These are phyloP conservation scores for Camellia lanceoleosa DNA, from an alignment of 148 eudicot species.

Conservation along the genomic window DNA sequence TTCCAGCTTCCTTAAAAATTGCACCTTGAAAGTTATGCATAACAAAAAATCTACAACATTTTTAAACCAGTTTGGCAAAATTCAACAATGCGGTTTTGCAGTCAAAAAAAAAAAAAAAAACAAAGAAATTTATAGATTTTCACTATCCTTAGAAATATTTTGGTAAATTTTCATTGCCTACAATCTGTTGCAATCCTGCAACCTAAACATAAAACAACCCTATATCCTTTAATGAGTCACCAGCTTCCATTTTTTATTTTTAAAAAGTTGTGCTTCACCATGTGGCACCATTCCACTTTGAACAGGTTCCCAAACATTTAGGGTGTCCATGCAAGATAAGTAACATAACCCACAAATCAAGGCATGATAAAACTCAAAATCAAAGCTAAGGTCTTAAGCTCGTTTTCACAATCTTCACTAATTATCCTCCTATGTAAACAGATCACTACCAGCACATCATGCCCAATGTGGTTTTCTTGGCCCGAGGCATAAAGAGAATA, in stretches of 20 bases:
- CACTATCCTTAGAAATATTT: neutral
- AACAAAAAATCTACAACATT: slow-evolving; percentile 1
- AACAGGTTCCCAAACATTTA: neutral
- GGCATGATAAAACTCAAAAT: neutral
- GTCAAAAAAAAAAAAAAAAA: neutral
- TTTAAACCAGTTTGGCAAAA: neutral
- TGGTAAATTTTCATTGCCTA: neutral
- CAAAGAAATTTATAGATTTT: neutral
- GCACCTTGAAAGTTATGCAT: neutral
- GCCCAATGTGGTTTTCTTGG: neutral
- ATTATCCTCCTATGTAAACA: neutral
- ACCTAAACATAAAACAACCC: neutral
- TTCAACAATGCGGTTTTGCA: neutral
- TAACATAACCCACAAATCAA: neutral
- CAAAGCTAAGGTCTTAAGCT: neutral
- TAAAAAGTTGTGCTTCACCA: no score
- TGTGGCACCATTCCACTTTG: neutral
- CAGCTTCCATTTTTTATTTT: neutral
- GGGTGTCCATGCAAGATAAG: neutral
- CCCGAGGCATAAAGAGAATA: neutral
- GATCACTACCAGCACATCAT: neutral
- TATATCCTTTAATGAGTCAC: neutral
- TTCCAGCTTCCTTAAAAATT: neutral
- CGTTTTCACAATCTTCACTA: neutral
- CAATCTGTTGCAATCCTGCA: neutral